Conservation (phyloP, 805 yeast genomes). For the Candida sonorensis region DNA sequence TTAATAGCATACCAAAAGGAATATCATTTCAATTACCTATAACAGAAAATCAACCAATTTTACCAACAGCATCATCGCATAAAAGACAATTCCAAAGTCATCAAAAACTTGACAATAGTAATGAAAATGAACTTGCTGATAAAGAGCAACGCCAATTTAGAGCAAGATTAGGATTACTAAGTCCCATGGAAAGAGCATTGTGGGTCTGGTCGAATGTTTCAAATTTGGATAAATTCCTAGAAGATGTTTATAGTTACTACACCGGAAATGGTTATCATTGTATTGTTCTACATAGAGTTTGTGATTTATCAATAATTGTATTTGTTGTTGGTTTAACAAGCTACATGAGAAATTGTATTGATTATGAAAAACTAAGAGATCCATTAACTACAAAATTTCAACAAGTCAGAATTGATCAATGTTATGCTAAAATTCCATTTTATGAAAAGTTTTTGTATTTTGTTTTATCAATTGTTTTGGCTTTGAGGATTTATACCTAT, state of each 20-base stretch:
- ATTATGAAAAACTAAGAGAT: slow-evolving; percentile 34
- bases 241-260: slow-evolving; percentile 78
- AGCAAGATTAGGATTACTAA: slow-evolving; percentile 35
- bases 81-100: too few species aligned
- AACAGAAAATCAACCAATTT: too few species aligned
- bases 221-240: slow-evolving; percentile 80
- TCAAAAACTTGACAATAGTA: neutral
- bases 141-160: slow-evolving; percentile 20
- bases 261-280: slow-evolving; percentile 79
- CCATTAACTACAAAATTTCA: slow-evolving; percentile 28
- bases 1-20: slow-evolving; percentile 17
- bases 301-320: slow-evolving; percentile 66
- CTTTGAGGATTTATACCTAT: slow-evolving; percentile 46
- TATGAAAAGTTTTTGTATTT: slow-evolving; percentile 55
- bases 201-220: slow-evolving; percentile 98
- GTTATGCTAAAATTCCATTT: slow-evolving; percentile 39
- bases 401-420: slow-evolving; percentile 40
- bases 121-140: slow-evolving; percentile 6
- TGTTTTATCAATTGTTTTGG: slow-evolving; percentile 49
- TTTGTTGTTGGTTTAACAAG: slow-evolving; percentile 78
- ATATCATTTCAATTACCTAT: slow-evolving; percentile 18
- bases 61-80: too few species aligned
- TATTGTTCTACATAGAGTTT: slow-evolving; percentile 56
- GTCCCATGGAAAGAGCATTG: slow-evolving; percentile 69
- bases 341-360: slow-evolving; percentile 76